These are phyloP conservation scores for Candida tallmaniae DNA, from an alignment of 805 yeast genomes.

Conservation along the genomic window DNA sequence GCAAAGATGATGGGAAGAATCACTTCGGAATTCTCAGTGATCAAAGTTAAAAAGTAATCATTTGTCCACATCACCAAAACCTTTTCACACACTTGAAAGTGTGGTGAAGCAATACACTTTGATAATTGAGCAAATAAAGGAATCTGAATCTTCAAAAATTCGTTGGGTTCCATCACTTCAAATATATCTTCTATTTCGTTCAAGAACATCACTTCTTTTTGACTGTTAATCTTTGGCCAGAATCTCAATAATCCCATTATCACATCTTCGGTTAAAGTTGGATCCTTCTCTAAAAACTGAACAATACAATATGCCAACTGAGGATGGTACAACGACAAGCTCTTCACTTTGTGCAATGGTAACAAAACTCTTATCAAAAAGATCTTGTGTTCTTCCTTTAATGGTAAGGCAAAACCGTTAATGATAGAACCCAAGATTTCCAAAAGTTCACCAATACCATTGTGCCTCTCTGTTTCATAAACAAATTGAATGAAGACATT, in stretches of 20 bases:
- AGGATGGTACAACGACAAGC: slow-evolving; percentile 88
- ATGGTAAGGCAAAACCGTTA: slow-evolving; percentile 95
- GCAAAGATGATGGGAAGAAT: slow-evolving; percentile 90
- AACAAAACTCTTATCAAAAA: slow-evolving; percentile 81
- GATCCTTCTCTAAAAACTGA: slow-evolving; percentile 94
- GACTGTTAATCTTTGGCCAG: slow-evolving; percentile 95
- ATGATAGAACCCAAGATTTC: slow-evolving; percentile 95
- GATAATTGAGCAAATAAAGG: slow-evolving; percentile 93
- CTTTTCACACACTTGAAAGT: slow-evolving; percentile 95
- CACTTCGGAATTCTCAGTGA: slow-evolving; percentile 89
- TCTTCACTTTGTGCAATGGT: slow-evolving; percentile 89
- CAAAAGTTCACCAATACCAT: slow-evolving; percentile 90
- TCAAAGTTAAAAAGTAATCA: slow-evolving; percentile 84
- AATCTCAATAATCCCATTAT: slow-evolving; percentile 86
- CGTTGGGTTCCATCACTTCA: slow-evolving; percentile 92
- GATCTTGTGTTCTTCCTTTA: slow-evolving; percentile 94
- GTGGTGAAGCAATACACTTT: slow-evolving; percentile 89
- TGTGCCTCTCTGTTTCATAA: slow-evolving; percentile 93
- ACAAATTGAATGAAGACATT: slow-evolving; percentile 90
- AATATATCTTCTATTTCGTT: slow-evolving; percentile 96
- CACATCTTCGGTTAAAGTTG: slow-evolving; percentile 90
- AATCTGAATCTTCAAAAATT: slow-evolving; percentile 85
- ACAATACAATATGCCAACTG: slow-evolving; percentile 96
- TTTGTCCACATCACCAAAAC: slow-evolving; percentile 92
- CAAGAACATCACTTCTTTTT: slow-evolving; percentile 93